phyloP scores from a whole-genome alignment of 768 basidiomycete species.

The Mycena crocata region DNA sequence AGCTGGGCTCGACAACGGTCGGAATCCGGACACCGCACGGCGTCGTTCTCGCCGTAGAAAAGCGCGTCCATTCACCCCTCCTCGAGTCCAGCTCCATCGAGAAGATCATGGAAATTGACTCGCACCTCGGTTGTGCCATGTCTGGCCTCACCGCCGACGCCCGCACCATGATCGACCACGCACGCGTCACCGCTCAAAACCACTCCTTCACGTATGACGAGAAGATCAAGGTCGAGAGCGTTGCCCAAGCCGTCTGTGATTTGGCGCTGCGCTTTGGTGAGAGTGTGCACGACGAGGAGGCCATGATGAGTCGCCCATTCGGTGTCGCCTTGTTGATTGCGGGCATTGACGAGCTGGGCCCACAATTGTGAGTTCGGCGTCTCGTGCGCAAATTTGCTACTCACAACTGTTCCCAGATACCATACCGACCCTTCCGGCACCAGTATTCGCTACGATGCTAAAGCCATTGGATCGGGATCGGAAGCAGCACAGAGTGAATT shows the following conservation, averaged over 20 bases:
- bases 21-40: constrained; percentile 93
- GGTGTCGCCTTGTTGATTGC: constrained; percentile 97
- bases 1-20: constrained; percentile 98
- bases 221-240: constrained; percentile 96
- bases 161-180: constrained; percentile 99
- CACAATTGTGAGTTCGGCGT: constrained; percentile 82
- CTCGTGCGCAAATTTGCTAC: constrained; percentile 10
- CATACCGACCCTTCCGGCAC: constrained; percentile 99
- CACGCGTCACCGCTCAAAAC: constrained; percentile 94
- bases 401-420: constrained; percentile 63
- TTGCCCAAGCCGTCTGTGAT: constrained; percentile 98
- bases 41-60: constrained; percentile 95
- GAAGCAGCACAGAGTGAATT: constrained; percentile 98
- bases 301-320: constrained; percentile 99
- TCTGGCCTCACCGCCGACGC: constrained; percentile 97
- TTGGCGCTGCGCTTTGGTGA: constrained; percentile 97
- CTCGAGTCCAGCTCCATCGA: constrained; percentile 96
- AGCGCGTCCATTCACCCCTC: constrained; percentile 96
- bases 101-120: constrained; percentile 99
- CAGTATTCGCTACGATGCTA: constrained; percentile 95
- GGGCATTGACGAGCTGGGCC: constrained; percentile 96
- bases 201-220: constrained; percentile 98
- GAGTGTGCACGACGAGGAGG: constrained; percentile 98
- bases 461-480: constrained; percentile 97
- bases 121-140: constrained; percentile 98